A percentile compares a stretch with the other conserved stretches of the same genome.
Conservation (phyloP, 2,329 filamentous ascomycete species). For the Neofusicoccum laricinum region DNA sequence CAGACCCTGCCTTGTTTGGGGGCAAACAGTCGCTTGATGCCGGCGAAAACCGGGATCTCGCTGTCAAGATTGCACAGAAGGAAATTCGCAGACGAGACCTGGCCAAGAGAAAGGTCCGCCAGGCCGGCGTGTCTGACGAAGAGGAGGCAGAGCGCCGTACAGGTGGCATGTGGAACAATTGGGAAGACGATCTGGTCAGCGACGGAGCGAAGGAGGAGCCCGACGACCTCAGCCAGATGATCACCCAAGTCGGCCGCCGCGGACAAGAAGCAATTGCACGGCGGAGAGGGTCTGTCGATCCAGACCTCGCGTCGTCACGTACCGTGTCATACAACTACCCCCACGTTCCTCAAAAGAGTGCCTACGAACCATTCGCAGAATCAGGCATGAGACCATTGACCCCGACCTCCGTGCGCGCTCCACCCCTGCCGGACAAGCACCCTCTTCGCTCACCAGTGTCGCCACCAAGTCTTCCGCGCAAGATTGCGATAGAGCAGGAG, state of each 20-base stretch:
- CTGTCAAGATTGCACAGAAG: slow-evolving; percentile 33
- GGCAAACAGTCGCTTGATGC: slow-evolving; percentile 31
- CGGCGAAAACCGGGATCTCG: slow-evolving; percentile 30
- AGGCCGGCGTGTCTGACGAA: slow-evolving; percentile 56
- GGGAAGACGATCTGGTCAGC: slow-evolving; percentile 44
- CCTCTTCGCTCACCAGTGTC: not conserved
- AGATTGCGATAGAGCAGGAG: not conserved
- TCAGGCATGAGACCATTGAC: slow-evolving; percentile 18
- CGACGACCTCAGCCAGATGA: slow-evolving; percentile 50
- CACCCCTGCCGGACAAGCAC: slow-evolving; percentile 37
- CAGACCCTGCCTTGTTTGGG: slow-evolving; percentile 25
- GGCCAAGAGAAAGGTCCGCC: slow-evolving; percentile 37
- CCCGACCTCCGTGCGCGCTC: slow-evolving; percentile 25
- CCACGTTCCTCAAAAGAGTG: slow-evolving; percentile 40
- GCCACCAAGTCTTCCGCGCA: slow-evolving; percentile 10
- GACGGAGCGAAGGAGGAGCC: slow-evolving; percentile 27
- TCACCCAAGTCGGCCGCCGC: slow-evolving; percentile 49
- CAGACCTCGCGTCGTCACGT: not conserved
- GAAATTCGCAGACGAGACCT: slow-evolving; percentile 34
- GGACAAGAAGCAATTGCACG: slow-evolving; percentile 26
- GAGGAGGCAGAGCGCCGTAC: slow-evolving; percentile 56
- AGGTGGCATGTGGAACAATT: slow-evolving; percentile 53
- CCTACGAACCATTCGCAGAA: slow-evolving; percentile 32
- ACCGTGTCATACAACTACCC: slow-evolving; percentile 42
- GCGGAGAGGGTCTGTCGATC: slow-evolving; percentile 21